Evolutionary conservation across 108 stramenopile genomes (phyloP).

Genomic region (Aurantiochytrium sp.): DNA sequence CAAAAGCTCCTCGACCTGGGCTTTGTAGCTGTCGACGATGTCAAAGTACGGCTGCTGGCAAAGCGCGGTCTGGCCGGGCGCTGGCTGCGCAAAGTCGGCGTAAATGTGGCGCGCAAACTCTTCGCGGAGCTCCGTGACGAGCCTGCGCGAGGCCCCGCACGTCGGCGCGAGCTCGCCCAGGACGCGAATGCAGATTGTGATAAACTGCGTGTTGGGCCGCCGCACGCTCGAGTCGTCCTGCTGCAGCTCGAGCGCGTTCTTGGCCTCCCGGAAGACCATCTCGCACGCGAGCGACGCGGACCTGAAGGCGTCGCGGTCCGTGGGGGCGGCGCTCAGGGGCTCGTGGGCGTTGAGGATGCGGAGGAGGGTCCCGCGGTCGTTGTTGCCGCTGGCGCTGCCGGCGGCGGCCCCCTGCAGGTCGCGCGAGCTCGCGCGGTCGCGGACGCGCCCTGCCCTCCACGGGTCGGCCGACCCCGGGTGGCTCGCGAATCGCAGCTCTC

Average conservation of each 20-base stretch:
- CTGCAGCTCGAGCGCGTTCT: not conserved
- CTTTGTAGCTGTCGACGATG: not conserved
- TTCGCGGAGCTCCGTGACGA: not conserved
- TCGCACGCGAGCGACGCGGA: not conserved
- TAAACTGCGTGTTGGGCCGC: not conserved
- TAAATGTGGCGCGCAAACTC: not conserved
- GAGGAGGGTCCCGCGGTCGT: not conserved
- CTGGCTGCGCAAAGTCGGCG: not conserved
- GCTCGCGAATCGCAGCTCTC: not conserved
- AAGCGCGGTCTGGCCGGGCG: not conserved
- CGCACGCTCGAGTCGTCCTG: not conserved
- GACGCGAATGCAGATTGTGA: not conserved
- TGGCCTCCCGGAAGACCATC: not conserved
- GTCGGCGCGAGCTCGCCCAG: not conserved
- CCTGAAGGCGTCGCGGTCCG: not conserved
- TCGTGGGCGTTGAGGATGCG: not conserved
- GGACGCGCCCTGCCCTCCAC: too few relatives aligned
- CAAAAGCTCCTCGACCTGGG: not conserved
- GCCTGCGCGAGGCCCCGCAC: not conserved
- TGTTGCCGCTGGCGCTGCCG: not conserved
- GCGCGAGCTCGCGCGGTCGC: too few relatives aligned
- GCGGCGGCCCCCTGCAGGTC: too few relatives aligned
- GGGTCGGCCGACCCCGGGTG: not conserved
- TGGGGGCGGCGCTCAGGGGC: too few relatives aligned
- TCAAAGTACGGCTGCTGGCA: constrained; percentile 1